Conservation (phyloP, 2,329 filamentous ascomycete species). For the Coniochaeta pulveracea region DNA sequence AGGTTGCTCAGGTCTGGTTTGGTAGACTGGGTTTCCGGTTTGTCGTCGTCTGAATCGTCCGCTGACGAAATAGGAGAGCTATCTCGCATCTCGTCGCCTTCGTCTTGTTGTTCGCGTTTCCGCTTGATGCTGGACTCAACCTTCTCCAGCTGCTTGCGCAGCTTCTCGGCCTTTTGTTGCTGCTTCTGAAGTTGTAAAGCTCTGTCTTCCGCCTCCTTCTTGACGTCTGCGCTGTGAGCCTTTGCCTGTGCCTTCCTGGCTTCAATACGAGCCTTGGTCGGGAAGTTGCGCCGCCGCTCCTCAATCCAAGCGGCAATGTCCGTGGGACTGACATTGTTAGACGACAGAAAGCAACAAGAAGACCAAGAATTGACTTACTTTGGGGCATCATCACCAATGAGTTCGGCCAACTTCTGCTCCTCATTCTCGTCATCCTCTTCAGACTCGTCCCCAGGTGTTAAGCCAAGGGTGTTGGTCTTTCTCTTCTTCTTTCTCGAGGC, state of each 20-base stretch:
- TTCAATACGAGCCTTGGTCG: constrained; percentile 60
- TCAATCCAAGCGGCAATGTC: constrained; percentile 73
- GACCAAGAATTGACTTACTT: constrained; percentile 29
- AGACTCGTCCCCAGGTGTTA: constrained; percentile 55
- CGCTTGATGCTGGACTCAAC: constrained; percentile 60
- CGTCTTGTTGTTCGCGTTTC: constrained; percentile 56
- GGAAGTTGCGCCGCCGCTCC: constrained; percentile 70
- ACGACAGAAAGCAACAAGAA: background rate
- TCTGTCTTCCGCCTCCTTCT: constrained; percentile 49
- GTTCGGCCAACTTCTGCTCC: constrained; percentile 44
- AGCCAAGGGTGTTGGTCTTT: constrained; percentile 59
- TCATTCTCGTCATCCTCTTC: constrained; percentile 64
- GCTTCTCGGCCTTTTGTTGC: constrained; percentile 45
- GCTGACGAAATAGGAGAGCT: constrained; percentile 28
- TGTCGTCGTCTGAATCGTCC: constrained; percentile 43
- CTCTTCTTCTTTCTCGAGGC: constrained; percentile 58
- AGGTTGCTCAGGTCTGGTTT: constrained; percentile 25
- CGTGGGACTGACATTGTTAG: constrained; percentile 32
- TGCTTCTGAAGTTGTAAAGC: constrained; percentile 42
- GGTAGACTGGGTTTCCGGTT: constrained; percentile 46
- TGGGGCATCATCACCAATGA: constrained; percentile 43
- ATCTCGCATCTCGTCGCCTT: constrained; percentile 52
- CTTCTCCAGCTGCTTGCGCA: constrained; percentile 54
- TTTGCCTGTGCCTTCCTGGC: constrained; percentile 45
- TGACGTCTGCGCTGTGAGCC: constrained; percentile 32